Evolutionary conservation across 345 rosid genomes (phyloP).

Genomic region (Gossypium arboreum): DNA sequence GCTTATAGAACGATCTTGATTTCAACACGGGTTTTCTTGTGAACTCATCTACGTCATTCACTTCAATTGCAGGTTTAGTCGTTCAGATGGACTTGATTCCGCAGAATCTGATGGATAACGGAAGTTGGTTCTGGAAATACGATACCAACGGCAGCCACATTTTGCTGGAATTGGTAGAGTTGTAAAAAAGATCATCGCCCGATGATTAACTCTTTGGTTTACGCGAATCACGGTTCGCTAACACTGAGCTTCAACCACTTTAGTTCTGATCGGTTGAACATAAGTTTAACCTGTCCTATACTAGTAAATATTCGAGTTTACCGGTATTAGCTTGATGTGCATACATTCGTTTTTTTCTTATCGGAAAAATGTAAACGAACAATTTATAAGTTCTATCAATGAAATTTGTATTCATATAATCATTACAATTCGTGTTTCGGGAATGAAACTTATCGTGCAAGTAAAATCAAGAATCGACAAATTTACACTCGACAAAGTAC

Average conservation of each 20-base stretch:
- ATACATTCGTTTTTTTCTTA: background rate
- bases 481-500: constrained; percentile 22
- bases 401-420: background rate
- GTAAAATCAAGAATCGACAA: constrained; percentile 15
- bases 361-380: background rate
- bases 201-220: constrained; percentile 15
- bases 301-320: background rate
- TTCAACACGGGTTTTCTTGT: background rate
- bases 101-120: constrained; percentile 45
- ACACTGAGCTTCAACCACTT: constrained; percentile 6
- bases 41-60: background rate
- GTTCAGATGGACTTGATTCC: constrained; percentile 52
- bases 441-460: too few relatives aligned
- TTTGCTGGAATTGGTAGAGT: constrained; percentile 51
- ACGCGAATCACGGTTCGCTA: constrained; percentile 57
- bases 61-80: constrained; percentile 41
- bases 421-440: background rate
- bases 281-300: constrained; percentile 44
- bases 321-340: background rate
- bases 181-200: constrained; percentile 16
- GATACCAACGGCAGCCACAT: constrained; percentile 49
- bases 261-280: constrained; percentile 43
- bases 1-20: background rate
- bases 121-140: constrained; percentile 95
- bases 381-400: background rate